Evolutionary conservation across 2,329 filamentous ascomycete genomes (phyloP).

Genomic region (Fusarium sp.): DNA sequence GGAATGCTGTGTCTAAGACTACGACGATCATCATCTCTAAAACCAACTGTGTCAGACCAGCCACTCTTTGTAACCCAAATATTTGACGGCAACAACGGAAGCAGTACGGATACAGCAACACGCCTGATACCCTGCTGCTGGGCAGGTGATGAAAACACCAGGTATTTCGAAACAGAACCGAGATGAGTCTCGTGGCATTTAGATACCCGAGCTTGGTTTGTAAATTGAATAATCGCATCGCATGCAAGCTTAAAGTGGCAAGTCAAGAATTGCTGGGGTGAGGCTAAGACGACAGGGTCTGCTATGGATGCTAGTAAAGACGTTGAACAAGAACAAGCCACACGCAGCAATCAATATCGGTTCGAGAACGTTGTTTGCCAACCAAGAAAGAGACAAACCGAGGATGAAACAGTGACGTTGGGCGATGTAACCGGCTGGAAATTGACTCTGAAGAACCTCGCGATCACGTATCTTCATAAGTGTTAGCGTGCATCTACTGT

Average conservation of each 20-base stretch:
- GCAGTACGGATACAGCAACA: background rate
- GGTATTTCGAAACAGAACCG: constrained; percentile 33
- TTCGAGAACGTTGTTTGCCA: constrained; percentile 2
- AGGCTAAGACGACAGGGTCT: background rate
- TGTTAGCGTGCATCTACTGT: background rate
- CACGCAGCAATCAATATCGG: constrained; percentile 1
- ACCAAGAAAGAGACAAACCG: constrained; percentile 6
- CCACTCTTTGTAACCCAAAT: background rate
- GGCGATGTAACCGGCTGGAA: constrained; percentile 14
- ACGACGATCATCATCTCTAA: constrained; percentile 2
- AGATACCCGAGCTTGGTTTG: background rate
- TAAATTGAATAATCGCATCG: constrained; percentile 1
- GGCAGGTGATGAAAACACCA: background rate
- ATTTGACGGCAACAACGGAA: background rate
- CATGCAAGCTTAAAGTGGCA: background rate
- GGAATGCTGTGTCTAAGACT: constrained; percentile 22
- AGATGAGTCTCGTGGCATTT: constrained; percentile 26
- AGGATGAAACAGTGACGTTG: constrained; percentile 34
- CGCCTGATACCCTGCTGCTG: background rate
- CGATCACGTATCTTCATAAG: background rate
- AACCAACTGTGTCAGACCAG: constrained; percentile 13
- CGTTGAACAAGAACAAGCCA: constrained; percentile 11
- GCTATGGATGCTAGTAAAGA: background rate
- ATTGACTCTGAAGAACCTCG: constrained; percentile 2
- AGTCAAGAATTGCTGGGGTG: background rate